Evolutionary conservation across 192 early-diverging fungal species (phyloP).

Genomic region (Diversispora epigaea): DNA sequence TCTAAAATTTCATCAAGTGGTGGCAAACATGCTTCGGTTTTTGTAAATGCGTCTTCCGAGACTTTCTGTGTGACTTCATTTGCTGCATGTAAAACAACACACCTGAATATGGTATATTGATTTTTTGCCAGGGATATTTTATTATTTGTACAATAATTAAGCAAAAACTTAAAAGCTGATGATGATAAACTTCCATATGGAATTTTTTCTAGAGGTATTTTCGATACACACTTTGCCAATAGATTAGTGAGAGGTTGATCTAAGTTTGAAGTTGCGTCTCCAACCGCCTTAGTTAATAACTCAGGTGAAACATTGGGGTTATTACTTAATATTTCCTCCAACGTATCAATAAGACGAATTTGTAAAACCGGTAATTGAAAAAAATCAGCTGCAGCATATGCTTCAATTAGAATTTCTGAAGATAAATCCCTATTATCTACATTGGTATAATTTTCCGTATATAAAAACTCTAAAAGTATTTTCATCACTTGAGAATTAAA

Average conservation of each 20-base stretch:
- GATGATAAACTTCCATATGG: background rate
- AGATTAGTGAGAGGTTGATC: background rate
- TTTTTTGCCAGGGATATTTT: background rate
- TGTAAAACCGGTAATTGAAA: slow-evolving; percentile 5
- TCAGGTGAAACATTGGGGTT: background rate
- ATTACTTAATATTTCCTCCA: background rate
- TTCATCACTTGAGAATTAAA: background rate
- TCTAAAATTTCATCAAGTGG: background rate
- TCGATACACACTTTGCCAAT: background rate
- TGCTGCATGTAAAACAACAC: background rate
- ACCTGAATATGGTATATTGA: background rate
- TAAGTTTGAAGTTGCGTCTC: too few relatives aligned
- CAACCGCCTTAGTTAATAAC: slow-evolving; percentile 3
- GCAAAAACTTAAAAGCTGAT: background rate
- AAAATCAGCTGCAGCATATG: slow-evolving; percentile 5
- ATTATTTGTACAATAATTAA: background rate
- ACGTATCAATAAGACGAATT: background rate
- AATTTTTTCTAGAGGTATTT: background rate
- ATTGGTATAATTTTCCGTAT: background rate
- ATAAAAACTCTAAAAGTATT: slow-evolving; percentile 11
- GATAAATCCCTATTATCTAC: background rate
- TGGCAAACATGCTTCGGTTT: too few relatives aligned
- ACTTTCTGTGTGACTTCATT: too few relatives aligned
- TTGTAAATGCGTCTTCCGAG: too few relatives aligned
- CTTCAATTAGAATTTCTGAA: background rate